Evolutionary conservation across 441 rosid species (phyloP).

Genomic region (Aquilaria agallochum): DNA sequence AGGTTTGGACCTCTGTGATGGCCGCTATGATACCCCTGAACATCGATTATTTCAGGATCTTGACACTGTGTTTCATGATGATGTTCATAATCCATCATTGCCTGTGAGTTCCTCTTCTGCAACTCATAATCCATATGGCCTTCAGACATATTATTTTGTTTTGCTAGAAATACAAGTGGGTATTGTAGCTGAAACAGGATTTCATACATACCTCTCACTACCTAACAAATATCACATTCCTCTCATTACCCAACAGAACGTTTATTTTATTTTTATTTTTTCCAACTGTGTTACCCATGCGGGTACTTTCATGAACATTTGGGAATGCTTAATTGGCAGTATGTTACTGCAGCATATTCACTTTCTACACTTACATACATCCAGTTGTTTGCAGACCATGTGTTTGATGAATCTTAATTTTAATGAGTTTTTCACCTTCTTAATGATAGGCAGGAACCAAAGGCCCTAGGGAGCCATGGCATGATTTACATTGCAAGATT

Average conservation of each 20-base stretch:
- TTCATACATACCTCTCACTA: not conserved
- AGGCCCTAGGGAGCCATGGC: conserved; percentile 90
- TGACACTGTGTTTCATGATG: conserved; percentile 53
- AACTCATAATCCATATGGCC: not conserved
- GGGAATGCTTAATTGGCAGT: too few species aligned
- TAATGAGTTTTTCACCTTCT: not conserved
- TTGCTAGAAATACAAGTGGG: not conserved
- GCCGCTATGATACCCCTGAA: conserved; percentile 85
- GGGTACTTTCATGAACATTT: too few species aligned
- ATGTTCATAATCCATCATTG: conserved; percentile 78
- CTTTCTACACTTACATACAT: too few species aligned
- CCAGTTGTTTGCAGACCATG: too few species aligned
- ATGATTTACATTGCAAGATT: conserved; percentile 81
- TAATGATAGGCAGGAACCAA: conserved; percentile 50
- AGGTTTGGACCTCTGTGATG: conserved; percentile 91
- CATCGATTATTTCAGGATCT: conserved; percentile 67
- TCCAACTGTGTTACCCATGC: too few species aligned
- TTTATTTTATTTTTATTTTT: not conserved
- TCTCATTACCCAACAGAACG: not conserved
- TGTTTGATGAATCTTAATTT: not conserved
- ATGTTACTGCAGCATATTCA: too few species aligned
- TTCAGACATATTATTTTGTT: not conserved
- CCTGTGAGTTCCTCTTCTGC: conserved; percentile 38
- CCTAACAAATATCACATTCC: not conserved
- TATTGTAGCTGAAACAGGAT: conserved; percentile 4